phyloP scores from a whole-genome alignment of 1,139 yeast genomes.

The Candida tetrigidarum region DNA sequence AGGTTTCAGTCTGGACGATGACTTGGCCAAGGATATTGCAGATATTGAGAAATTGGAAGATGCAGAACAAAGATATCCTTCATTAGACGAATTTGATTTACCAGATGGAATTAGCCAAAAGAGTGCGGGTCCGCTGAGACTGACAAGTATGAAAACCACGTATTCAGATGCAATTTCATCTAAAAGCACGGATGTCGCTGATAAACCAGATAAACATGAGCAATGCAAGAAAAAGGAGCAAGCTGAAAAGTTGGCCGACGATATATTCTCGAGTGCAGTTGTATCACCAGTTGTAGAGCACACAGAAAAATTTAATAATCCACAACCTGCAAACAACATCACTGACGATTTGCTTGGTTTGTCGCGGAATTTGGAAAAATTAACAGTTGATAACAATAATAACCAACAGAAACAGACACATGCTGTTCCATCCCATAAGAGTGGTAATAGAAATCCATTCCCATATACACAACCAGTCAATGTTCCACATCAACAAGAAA shows the following conservation, averaged over 20 bases:
- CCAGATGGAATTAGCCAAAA: constrained; percentile 11
- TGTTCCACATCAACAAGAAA: constrained; percentile 15
- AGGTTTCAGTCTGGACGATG: constrained; percentile 18
- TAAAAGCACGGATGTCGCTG: constrained; percentile 8
- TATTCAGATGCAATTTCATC: constrained; percentile 4
- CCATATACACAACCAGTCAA: constrained; percentile 13
- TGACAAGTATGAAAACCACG: constrained; percentile 8
- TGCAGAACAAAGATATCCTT: constrained; percentile 49
- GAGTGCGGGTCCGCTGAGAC: constrained; percentile 8
- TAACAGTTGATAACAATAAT: constrained; percentile 1
- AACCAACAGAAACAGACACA: background rate
- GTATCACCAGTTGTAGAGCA: constrained; percentile 3
- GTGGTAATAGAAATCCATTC: constrained; percentile 15
- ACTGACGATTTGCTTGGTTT: constrained; percentile 12
- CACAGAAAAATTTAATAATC: constrained; percentile 2
- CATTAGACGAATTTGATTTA: constrained; percentile 37
- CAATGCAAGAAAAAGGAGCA: background rate
- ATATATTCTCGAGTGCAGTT: constrained; percentile 32
- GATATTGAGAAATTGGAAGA: constrained; percentile 39
- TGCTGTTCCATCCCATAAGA: constrained; percentile 12
- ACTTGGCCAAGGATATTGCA: constrained; percentile 7
- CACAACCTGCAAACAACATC: background rate
- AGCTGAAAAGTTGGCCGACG: constrained; percentile 47
- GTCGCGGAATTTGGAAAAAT: constrained; percentile 7
- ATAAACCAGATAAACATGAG: constrained; percentile 23